These are phyloP conservation scores for slime mould (Dictyostelium discoideum) DNA, from an alignment of 78 protist species.

Conservation along the genomic window DNA sequence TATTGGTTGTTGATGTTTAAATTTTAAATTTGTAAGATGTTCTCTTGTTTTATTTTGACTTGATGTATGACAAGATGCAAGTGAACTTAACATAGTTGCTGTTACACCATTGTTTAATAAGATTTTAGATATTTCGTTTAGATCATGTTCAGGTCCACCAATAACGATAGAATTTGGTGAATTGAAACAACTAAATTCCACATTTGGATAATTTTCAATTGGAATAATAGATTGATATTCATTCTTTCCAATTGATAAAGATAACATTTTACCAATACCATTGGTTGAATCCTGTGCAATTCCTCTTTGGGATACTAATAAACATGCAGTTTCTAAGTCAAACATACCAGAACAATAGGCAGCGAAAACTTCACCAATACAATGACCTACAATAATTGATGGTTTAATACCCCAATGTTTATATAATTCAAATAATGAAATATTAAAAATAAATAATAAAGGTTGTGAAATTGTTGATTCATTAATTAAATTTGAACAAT, in stretches of 20 bases:
- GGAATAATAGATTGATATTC: background rate
- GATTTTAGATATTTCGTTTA: background rate
- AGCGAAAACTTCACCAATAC: slow-evolving; percentile 37
- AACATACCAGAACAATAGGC: slow-evolving; percentile 12
- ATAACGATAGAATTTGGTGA: background rate
- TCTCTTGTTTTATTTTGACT: background rate
- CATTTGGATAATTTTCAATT: background rate
- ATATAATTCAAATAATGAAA: slow-evolving; percentile 13
- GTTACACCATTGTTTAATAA: background rate
- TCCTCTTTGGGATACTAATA: background rate
- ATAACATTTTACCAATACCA: slow-evolving; percentile 50
- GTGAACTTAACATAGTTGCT: background rate
- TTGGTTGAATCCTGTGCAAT: background rate
- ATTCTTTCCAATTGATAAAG: background rate
- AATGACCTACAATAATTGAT: slow-evolving; percentile 52
- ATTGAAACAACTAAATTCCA: background rate
- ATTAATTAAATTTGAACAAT: background rate
- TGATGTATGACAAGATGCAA: background rate
- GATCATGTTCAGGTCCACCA: background rate
- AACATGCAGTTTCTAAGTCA: background rate
- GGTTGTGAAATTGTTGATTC: slow-evolving; percentile 59
- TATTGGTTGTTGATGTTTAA: background rate
- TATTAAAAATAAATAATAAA: slow-evolving; percentile 14
- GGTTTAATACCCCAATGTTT: slow-evolving; percentile 53
- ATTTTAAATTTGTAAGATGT: background rate